These are phyloP conservation scores for Kodamaea restingae DNA, from an alignment of 805 yeast species.

Conservation along the genomic window DNA sequence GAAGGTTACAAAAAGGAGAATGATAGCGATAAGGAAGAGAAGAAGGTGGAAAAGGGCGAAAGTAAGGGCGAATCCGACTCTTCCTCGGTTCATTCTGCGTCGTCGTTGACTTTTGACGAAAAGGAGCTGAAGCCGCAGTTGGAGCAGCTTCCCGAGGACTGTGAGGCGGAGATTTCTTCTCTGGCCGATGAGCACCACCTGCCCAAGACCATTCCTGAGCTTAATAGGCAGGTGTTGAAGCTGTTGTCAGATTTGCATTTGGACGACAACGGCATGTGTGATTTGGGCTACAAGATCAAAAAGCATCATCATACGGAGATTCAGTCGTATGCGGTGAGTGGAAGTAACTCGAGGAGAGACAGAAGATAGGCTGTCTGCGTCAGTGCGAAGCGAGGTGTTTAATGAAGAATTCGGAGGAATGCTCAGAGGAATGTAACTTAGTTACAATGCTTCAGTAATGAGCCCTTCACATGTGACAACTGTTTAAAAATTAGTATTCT, in stretches of 20 bases:
- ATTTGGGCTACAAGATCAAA: constrained; percentile 39
- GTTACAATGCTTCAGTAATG: too few species aligned
- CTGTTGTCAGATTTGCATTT: constrained; percentile 16
- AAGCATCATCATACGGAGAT: constrained; percentile 42
- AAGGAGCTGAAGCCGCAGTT: constrained; percentile 2
- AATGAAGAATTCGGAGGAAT: too few species aligned
- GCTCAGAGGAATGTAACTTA: too few species aligned
- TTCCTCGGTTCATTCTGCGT: neutral
- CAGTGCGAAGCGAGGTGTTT: too few species aligned
- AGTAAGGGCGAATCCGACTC: neutral
- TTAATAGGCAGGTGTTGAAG: constrained; percentile 7
- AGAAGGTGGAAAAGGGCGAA: constrained; percentile 1
- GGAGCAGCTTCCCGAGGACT: constrained; percentile 8
- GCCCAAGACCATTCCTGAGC: constrained; percentile 9
- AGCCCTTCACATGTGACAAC: too few species aligned
- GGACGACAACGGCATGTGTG: constrained; percentile 31
- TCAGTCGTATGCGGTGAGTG: constrained; percentile 25
- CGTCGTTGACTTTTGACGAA: constrained; percentile 2
- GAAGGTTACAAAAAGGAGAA: neutral
- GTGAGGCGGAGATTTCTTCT: constrained; percentile 4
- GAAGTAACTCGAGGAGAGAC: constrained; percentile 15
- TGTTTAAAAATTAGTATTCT: too few species aligned
- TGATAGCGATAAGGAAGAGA: neutral
- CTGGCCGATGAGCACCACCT: constrained; percentile 2
- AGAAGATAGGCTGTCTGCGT: constrained; percentile 1